Evolutionary conservation across 495 filamentous ascomycete species (phyloP), one percentile per base, ranked within the genome.

Genomic region (Xylaria longipes): DNA sequence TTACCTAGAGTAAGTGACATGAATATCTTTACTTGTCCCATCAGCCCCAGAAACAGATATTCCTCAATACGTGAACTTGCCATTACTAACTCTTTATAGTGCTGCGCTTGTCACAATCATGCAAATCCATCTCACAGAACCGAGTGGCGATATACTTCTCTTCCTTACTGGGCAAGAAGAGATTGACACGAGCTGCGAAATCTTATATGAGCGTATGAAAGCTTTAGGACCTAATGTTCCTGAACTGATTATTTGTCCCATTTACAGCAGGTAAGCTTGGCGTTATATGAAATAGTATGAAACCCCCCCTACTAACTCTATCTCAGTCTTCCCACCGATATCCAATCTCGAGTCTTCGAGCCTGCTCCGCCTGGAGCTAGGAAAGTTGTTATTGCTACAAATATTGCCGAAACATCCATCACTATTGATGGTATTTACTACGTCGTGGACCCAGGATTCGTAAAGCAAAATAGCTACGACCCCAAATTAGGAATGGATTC

Each of bases 151-250:
- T 79, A 98, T 99, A 69, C 84, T 99, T 17, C 83, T 99, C 20
- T 99, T 99, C 84, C 85, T 99, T 74, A 99, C 96, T 0, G 96
- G 96, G 15, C 94, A 97, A 78, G 96, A 98, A 83, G 96, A 99
- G 84, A 99, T 99, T 73, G 97, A 99, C 74, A 97, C 94, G 0
- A 89, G 90, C 37, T 97, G 94, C 76, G 96, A 98, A 82, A 91
- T 98, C 65, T 78, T 99, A 17, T 95, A 89, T 78, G 97, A 99
- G 75, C 89, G 96, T 35, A 98, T 98, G 97, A 98, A 98, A 80
- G 93, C 93, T 9, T 81, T 99, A 17, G 96, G 96, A 1, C 92
- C 94, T 5, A 90, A 87, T 48, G 96, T 99, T 5, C 96, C 96
- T 0, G 97, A 99, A 50, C 84, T 99, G 8, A 87, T 97, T 61